Conservation (phyloP, 257 asterid species). For the Osmanthus fragrans region DNA sequence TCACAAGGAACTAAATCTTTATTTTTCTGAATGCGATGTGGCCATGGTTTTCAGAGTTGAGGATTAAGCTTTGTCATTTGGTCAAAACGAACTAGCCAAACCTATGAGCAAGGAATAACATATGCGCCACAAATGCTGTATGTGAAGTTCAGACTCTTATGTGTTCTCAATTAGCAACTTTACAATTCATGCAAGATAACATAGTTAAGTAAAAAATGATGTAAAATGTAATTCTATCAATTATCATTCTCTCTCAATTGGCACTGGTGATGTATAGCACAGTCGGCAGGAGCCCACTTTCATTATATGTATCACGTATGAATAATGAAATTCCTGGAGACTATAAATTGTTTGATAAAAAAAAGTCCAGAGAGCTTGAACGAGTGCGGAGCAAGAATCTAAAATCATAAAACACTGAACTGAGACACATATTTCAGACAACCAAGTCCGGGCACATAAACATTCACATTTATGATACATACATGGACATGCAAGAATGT, state of each 20-base stretch:
- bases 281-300: background rate
- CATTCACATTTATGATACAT: background rate
- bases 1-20: background rate
- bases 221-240: background rate
- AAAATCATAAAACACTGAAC: background rate
- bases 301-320: background rate
- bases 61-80: background rate
- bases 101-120: background rate
- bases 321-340: background rate
- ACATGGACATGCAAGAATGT: conserved; percentile 10
- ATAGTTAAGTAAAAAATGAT: background rate
- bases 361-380: background rate
- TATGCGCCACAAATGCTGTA: background rate
- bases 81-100: background rate
- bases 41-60: background rate
- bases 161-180: background rate
- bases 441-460: background rate
- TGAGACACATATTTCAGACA: background rate
- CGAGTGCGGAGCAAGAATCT: background rate
- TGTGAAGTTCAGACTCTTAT: background rate
- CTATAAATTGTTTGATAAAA: background rate
- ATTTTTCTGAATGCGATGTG: background rate
- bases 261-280: background rate
- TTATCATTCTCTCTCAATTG: background rate
- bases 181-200: no score